A percentile compares a stretch with the other conserved stretches of the same genome.
Evolutionary conservation across 257 asterid species (phyloP).

Genomic region (Lycium ferocissimum): DNA sequence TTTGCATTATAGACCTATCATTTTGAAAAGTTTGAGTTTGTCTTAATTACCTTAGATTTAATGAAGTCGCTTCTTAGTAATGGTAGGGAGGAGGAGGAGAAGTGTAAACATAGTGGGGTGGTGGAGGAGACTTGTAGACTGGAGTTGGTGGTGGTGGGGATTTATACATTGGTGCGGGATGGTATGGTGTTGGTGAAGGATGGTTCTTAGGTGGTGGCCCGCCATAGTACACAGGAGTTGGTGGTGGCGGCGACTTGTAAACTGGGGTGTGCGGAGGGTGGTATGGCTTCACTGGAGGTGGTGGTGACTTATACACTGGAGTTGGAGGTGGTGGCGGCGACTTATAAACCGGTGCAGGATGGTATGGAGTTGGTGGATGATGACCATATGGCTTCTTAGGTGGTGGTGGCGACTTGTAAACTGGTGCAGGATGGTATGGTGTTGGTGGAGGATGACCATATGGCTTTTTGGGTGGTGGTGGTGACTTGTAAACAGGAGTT

Average conservation of each 20-base stretch:
- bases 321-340: neutral
- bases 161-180: neutral
- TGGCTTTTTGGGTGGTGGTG: neutral
- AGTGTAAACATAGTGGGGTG: conserved; percentile 1
- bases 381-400: neutral
- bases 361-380: neutral
- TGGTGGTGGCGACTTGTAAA: neutral
- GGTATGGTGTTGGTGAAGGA: neutral
- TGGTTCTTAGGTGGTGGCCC: too few relatives aligned
- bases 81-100: conserved; percentile 9
- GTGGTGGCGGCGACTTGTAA: conserved; percentile 1
- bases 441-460: too few relatives aligned
- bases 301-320: neutral
- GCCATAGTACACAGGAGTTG: too few relatives aligned
- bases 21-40: neutral
- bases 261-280: neutral
- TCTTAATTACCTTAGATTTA: neutral
- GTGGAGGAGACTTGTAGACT: neutral
- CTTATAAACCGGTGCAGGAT: neutral
- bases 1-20: neutral
- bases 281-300: neutral
- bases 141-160: neutral
- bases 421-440: neutral
- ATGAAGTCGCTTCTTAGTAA: neutral
- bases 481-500: neutral